A percentile compares a stretch with the other conserved stretches of the same genome.
Conservation (phyloP, 202 grass and related monocot genomes). For the Dendrocalamus latiflorus region DNA sequence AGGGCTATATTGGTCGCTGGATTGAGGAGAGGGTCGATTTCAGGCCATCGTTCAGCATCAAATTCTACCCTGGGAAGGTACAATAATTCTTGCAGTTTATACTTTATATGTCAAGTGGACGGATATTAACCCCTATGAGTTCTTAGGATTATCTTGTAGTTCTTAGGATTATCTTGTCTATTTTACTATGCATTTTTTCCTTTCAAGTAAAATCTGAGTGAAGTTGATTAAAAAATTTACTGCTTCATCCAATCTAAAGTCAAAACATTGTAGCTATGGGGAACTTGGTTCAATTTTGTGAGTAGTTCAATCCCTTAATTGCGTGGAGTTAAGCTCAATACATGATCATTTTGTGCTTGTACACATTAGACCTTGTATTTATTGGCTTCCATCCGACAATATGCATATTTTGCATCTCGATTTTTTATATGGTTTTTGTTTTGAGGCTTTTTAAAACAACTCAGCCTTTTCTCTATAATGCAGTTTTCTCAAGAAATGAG, state of each 20-base stretch:
- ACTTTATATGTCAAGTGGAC: neutral
- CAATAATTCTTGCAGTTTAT: neutral
- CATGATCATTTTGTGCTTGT: neutral
- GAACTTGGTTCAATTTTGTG: neutral
- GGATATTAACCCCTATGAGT: neutral
- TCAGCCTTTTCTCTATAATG: neutral
- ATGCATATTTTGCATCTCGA: neutral
- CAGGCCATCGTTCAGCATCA: slow-evolving; percentile 52
- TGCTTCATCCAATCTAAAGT: neutral
- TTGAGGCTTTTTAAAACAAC: neutral
- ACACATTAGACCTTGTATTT: neutral
- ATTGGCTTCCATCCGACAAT: neutral
- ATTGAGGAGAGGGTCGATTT: slow-evolving; percentile 66
- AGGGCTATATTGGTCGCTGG: slow-evolving; percentile 63
- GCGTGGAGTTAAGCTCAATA: neutral
- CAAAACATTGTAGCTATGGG: neutral
- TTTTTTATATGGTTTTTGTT: neutral
- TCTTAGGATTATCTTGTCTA: neutral
- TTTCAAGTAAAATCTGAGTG: neutral
- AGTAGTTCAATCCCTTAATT: neutral
- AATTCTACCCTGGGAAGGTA: slow-evolving; percentile 93
- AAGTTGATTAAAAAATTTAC: neutral
- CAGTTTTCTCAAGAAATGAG: slow-evolving; percentile 93
- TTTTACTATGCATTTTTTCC: neutral
- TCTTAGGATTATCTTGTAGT: neutral